phyloP scores from a whole-genome alignment of 1,139 yeast species.

The Taphrina deformans region DNA sequence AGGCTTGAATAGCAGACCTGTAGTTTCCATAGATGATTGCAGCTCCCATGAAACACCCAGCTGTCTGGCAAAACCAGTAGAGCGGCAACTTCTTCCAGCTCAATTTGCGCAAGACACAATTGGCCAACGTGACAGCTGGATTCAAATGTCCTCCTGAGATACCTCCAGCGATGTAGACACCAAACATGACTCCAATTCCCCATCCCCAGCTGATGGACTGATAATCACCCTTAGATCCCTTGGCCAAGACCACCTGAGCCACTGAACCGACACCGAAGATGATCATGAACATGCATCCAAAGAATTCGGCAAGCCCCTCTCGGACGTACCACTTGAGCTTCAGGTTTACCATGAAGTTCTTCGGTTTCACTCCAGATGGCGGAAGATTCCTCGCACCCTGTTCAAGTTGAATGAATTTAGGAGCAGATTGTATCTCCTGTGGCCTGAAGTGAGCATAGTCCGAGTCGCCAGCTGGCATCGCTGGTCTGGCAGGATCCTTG shows the following conservation, averaged over 20 bases:
- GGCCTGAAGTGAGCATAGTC: constrained; percentile 30
- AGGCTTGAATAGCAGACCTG: constrained; percentile 42
- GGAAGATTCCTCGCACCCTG: constrained; percentile 24
- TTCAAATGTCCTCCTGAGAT: constrained; percentile 46
- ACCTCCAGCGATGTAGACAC: constrained; percentile 42
- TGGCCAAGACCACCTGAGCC: constrained; percentile 44
- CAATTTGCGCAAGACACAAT: constrained; percentile 44
- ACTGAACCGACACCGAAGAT: constrained; percentile 32
- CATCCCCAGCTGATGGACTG: constrained; percentile 52
- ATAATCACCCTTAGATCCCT: constrained; percentile 48
- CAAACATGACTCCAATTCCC: constrained; percentile 45
- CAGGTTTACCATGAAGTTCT: constrained; percentile 17
- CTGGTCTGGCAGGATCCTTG: background rate
- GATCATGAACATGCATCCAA: constrained; percentile 36
- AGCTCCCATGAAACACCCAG: constrained; percentile 44
- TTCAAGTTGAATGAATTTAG: constrained; percentile 32
- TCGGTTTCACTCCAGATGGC: background rate
- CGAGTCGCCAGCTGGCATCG: background rate
- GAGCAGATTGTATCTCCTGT: constrained; percentile 30
- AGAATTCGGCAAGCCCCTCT: constrained; percentile 50
- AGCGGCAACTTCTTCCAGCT: constrained; percentile 45
- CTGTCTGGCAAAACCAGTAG: constrained; percentile 43
- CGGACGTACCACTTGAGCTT: constrained; percentile 40
- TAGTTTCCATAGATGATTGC: constrained; percentile 44
- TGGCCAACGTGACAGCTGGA: constrained; percentile 45